Evolutionary conservation across 2,329 filamentous ascomycete genomes (phyloP).

Genomic region (Phialocephala sp.): DNA sequence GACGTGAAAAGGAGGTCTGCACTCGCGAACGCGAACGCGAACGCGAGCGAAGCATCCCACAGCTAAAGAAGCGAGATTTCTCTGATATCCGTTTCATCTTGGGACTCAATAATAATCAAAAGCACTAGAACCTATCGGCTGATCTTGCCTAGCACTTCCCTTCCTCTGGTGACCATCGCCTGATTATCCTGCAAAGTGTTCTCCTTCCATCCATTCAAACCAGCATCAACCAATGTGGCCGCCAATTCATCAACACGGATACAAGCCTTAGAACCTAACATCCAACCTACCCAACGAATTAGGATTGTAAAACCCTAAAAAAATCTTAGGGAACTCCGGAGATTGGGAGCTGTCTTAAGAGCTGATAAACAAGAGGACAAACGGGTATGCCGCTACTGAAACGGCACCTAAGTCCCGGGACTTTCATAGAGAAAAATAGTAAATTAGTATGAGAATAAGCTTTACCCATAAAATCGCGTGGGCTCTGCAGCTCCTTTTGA

Average conservation of each 20-base stretch:
- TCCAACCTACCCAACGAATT: too few relatives aligned
- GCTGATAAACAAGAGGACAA: too few relatives aligned
- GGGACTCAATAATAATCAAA: not conserved
- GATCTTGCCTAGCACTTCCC: constrained; percentile 7
- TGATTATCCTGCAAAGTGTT: constrained; percentile 15
- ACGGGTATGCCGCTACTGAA: too few relatives aligned
- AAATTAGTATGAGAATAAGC: too few relatives aligned
- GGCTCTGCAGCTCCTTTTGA: constrained; percentile 21
- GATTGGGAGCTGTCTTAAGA: too few relatives aligned
- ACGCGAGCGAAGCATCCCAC: not conserved
- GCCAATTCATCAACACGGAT: constrained; percentile 21
- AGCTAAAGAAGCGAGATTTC: not conserved
- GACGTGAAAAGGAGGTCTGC: not conserved
- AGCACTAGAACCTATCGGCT: not conserved
- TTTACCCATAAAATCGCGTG: constrained; percentile 22
- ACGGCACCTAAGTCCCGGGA: too few relatives aligned
- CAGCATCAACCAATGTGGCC: constrained; percentile 30
- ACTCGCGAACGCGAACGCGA: not conserved
- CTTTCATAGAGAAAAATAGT: too few relatives aligned
- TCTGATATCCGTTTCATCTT: not conserved
- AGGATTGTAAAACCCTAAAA: too few relatives aligned
- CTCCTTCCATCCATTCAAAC: constrained; percentile 21
- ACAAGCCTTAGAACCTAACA: constrained; percentile 23
- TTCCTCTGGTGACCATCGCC: constrained; percentile 16
- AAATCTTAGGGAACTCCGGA: too few relatives aligned